Conservation (phyloP, 2,329 filamentous ascomycete species). For the Fusarium sp. region DNA sequence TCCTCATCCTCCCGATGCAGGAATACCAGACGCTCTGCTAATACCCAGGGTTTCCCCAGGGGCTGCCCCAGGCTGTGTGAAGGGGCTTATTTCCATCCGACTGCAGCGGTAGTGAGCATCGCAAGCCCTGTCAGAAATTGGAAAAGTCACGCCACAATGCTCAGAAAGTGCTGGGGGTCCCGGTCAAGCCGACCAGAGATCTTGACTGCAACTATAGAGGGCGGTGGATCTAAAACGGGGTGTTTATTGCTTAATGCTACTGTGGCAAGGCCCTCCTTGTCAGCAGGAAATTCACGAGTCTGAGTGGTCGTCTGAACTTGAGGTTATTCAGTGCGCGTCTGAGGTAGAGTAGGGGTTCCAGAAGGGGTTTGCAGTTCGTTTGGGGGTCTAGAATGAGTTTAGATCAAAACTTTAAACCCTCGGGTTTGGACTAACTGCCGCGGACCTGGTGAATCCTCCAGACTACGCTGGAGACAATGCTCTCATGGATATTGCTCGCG, state of each 20-base stretch:
- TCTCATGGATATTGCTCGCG: not conserved
- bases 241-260: not conserved
- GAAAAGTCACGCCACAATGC: conserved; percentile 9
- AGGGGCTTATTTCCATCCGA: conserved; percentile 15
- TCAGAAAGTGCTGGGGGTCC: not conserved
- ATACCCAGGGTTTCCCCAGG: not conserved
- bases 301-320: not conserved
- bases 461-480: not conserved
- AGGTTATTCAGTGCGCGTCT: not conserved
- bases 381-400: not conserved
- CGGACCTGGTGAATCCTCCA: not conserved
- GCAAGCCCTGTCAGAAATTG: not conserved
- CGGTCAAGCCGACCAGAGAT: not conserved
- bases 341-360: not conserved
- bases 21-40: not conserved
- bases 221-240: conserved; percentile 22
- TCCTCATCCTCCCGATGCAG: not conserved
- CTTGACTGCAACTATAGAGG: conserved; percentile 1
- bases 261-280: conserved; percentile 2
- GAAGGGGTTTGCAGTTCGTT: not conserved
- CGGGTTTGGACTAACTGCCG: not conserved
- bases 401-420: not conserved
- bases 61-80: not conserved
- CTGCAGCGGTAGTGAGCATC: conserved; percentile 2
- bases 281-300: not conserved